These are phyloP conservation scores for Phytopythium cucurbitacearum DNA, from an alignment of 352 stramenopile genomes.

Conservation along the genomic window DNA sequence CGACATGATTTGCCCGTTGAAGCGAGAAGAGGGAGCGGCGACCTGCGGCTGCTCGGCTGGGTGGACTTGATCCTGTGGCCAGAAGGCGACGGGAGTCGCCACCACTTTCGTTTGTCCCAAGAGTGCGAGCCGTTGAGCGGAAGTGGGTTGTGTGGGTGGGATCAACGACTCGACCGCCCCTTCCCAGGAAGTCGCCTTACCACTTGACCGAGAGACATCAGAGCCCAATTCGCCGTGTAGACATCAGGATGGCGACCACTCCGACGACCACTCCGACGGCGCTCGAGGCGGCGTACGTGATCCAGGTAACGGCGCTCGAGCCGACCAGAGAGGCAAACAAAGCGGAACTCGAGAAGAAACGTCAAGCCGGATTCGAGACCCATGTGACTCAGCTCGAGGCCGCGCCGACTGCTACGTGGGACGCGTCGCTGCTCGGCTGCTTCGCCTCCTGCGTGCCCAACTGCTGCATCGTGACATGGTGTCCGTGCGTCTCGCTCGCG, in stretches of 20 bases:
- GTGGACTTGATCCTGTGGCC: too few species aligned
- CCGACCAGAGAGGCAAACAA: not conserved
- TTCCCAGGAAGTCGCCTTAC: too few species aligned
- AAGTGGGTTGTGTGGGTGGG: too few species aligned
- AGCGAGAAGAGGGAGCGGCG: too few species aligned
- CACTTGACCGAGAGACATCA: not conserved
- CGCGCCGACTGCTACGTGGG: conserved; percentile 10
- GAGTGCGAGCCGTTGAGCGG: too few species aligned
- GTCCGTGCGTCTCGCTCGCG: conserved; percentile 33
- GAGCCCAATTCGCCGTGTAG: not conserved
- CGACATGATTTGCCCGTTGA: too few species aligned
- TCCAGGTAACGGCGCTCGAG: conserved; percentile 2
- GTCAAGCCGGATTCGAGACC: not conserved
- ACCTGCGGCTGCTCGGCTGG: too few species aligned
- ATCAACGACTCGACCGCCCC: too few species aligned
- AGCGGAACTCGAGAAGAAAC: not conserved
- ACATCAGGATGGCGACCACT: not conserved
- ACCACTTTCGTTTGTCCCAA: too few species aligned
- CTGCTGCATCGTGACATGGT: conserved; percentile 32
- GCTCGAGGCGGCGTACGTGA: not conserved
- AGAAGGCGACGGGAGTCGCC: too few species aligned
- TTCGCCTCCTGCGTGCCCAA: conserved; percentile 32
- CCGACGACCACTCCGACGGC: not conserved
- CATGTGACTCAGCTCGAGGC: not conserved
- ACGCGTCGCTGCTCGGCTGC: conserved; percentile 30